Base-by-base conservation (phyloP, 208 protist species). In the Crithidia brevicula region DNA sequence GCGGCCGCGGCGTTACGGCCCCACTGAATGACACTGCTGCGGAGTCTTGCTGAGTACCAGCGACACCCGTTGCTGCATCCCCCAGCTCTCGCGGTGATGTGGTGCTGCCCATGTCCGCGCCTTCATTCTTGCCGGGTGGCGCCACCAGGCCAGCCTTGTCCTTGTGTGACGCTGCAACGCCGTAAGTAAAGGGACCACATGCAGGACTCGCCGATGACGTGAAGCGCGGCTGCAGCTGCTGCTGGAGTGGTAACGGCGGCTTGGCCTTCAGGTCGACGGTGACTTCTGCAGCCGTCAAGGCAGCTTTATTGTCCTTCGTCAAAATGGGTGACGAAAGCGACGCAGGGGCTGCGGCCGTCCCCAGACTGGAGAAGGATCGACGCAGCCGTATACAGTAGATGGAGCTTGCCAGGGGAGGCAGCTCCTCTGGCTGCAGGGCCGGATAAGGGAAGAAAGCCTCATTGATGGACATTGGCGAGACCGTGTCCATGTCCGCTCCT, bases 331-430 rank as follows among this genome's bases (percentile, higher is more conserved):
- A n/a, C n/a, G n/a, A n/a, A n/a, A n/a, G n/a, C n/a, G n/a, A n/a
- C n/a, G n/a, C n/a, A n/a, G n/a, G n/a, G n/a, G n/a, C n/a, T n/a
- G n/a, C n/a, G n/a, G n/a, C n/a, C n/a, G n/a, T n/a, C n/a, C n/a
- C n/a, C n/a, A n/a, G n/a, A n/a, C n/a, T n/a, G n/a, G n/a, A n/a
- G n/a, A 23, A n/a, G 1, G 46, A n/a, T 6, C 46, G 53, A 4
- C 61, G 65, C 23, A 69, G 13, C 0, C 72, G 72, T 33, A 83
- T 79, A 62, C 61, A 72, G 46, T 79, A 83, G 22, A 11, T 15
- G 1, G 45, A 40, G 20, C 61, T 60, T 16, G 67, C 38, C 13
- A 67, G 42, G 28, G 60, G 52, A 4, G 77, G 77, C 53, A 79
- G 64, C 57, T 79, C 36, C 13, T 78, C 72, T 5, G 59, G 49